Conservation (phyloP, 2,329 filamentous ascomycete species). For the Fusarium tanahbumbuense region DNA sequence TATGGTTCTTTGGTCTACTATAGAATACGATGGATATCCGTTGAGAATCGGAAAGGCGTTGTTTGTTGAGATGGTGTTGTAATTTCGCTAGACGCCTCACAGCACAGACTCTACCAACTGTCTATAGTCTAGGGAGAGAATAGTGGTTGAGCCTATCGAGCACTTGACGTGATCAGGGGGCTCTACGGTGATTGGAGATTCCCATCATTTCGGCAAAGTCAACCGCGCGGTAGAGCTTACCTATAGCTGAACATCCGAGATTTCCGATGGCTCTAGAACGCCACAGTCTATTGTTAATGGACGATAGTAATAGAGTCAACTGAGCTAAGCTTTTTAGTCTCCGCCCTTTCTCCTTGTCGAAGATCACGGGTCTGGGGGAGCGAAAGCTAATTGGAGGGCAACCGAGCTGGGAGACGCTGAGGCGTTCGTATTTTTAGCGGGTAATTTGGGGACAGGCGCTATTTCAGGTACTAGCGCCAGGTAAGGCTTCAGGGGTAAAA, state of each 20-base stretch:
- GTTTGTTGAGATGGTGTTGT: not conserved
- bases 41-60: not conserved
- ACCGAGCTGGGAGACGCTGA: not conserved
- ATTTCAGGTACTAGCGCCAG: not conserved
- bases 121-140: not conserved
- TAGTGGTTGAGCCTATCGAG: not conserved
- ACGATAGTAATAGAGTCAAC: not conserved
- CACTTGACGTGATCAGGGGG: conserved; percentile 4
- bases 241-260: not conserved
- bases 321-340: conserved; percentile 9
- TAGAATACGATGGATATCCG: not conserved
- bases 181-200: not conserved
- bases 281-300: too few relatives aligned
- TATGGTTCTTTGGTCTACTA: not conserved
- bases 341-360: not conserved
- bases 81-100: conserved; percentile 12
- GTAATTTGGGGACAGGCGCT: not conserved
- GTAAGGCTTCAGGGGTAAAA: conserved; percentile 1
- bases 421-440: not conserved
- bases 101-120: not conserved
- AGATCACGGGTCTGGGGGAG: conserved; percentile 2
- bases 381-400: not conserved
- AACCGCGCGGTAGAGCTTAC: not conserved
- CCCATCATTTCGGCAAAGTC: not conserved
- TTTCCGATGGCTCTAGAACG: not conserved